phyloP scores from a whole-genome alignment of 257 asterid species.

The Nemophila menziesii region DNA sequence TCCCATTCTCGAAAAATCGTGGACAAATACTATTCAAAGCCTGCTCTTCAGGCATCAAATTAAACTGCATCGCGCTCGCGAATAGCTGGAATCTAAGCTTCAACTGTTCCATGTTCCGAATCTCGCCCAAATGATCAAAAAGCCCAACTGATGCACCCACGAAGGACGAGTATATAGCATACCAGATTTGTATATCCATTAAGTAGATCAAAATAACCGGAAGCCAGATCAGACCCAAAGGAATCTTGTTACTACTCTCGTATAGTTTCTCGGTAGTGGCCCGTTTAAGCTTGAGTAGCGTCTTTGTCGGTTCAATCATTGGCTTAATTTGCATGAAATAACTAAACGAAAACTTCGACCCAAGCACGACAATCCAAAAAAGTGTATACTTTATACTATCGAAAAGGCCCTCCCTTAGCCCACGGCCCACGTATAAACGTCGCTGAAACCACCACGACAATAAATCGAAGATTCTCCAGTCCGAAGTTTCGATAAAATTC shows the following conservation, averaged over 20 bases:
- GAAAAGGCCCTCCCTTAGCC: constrained; percentile 89
- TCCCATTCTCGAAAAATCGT: constrained; percentile 48
- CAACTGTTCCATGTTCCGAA: constrained; percentile 87
- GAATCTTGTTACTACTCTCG: constrained; percentile 64
- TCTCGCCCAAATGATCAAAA: constrained; percentile 97
- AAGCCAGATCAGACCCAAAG: constrained; percentile 85
- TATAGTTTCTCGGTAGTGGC: constrained; percentile 63
- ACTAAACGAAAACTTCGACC: constrained; percentile 74
- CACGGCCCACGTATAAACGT: constrained; percentile 88
- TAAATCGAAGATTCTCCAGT: constrained; percentile 80
- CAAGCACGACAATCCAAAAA: constrained; percentile 83
- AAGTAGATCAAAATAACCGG: constrained; percentile 90
- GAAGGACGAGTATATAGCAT: constrained; percentile 79
- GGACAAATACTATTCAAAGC: constrained; percentile 62
- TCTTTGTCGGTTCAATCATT: constrained; percentile 74
- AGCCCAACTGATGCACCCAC: constrained; percentile 87
- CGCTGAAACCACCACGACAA: constrained; percentile 97
- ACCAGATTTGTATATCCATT: constrained; percentile 96
- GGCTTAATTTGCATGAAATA: constrained; percentile 97
- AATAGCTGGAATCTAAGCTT: constrained; percentile 95
- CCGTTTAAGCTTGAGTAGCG: constrained; percentile 37
- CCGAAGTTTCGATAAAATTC: constrained; percentile 78
- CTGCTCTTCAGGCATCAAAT: constrained; percentile 99
- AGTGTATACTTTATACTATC: constrained; percentile 76
- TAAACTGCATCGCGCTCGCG: constrained; percentile 96